Conservation (phyloP, 2,329 filamentous ascomycete genomes). For the Aspergillus nomiae region DNA sequence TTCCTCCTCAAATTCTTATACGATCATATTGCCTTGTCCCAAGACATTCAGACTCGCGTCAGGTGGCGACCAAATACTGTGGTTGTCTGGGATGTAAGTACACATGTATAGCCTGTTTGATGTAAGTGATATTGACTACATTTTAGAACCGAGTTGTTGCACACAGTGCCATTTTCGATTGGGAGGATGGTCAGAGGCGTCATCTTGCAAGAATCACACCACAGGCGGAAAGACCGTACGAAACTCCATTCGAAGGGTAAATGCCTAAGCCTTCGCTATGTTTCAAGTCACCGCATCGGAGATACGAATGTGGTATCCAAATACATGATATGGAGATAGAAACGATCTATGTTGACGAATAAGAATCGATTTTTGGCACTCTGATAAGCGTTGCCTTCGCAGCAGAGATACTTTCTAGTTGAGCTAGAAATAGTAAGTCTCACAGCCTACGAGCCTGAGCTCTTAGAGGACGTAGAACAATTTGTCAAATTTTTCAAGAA, state of each 20-base stretch:
- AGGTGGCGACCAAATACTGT: slow-evolving; percentile 80
- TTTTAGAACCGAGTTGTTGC: slow-evolving; percentile 69
- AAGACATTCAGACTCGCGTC: slow-evolving; percentile 72
- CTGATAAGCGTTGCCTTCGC: not conserved
- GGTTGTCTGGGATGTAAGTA: slow-evolving; percentile 73
- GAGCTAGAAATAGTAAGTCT: not conserved
- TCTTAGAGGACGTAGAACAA: not conserved
- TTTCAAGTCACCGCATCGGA: not conserved
- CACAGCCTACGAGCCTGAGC: not conserved
- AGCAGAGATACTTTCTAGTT: not conserved
- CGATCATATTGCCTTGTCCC: slow-evolving; percentile 70
- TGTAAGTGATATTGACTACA: slow-evolving; percentile 13
- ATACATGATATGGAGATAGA: not conserved
- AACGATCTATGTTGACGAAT: not conserved
- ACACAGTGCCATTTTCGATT: slow-evolving; percentile 79
- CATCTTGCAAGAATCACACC: slow-evolving; percentile 82
- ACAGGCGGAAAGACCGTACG: slow-evolving; percentile 74
- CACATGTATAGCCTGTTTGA: not conserved
- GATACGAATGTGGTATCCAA: not conserved
- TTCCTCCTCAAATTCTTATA: slow-evolving; percentile 74
- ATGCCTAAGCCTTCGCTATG: not conserved
- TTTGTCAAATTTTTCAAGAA: not conserved
- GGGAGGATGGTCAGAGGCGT: slow-evolving; percentile 74
- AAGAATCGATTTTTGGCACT: not conserved
- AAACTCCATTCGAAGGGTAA: slow-evolving; percentile 61